phyloP scores from a whole-genome alignment of 768 basidiomycete genomes.

The Leucosporidium scottii region DNA sequence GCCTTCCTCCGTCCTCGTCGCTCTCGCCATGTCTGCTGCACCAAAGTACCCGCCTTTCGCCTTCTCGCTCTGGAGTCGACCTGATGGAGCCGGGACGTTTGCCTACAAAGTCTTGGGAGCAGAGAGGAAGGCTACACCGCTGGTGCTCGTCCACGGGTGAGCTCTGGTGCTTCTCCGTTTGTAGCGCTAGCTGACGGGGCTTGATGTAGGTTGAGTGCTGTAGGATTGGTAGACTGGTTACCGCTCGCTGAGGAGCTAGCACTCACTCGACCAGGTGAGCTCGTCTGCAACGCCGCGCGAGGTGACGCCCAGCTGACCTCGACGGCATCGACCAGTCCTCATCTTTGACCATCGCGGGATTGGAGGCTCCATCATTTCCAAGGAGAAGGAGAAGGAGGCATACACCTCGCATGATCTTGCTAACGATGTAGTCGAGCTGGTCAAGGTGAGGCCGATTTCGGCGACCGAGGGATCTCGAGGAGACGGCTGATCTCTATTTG shows the following conservation, averaged over 20 bases:
- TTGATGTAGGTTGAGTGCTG: constrained; percentile 12
- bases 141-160: constrained; percentile 29
- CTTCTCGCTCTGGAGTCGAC: constrained; percentile 10
- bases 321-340: constrained; percentile 7
- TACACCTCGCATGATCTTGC: constrained; percentile 10
- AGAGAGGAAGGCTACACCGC: constrained; percentile 3
- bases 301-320: neutral
- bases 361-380: constrained; percentile 9
- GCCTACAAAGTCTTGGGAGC: constrained; percentile 26
- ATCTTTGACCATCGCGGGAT: constrained; percentile 30
- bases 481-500: neutral
- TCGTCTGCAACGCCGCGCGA: too few species aligned
- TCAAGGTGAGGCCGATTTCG: constrained; percentile 5
- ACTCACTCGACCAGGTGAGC: constrained; percentile 5
- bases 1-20: neutral
- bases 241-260: constrained; percentile 16
- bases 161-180: neutral
- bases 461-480: neutral
- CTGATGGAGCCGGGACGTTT: constrained; percentile 10
- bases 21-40: neutral
- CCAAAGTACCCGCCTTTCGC: constrained; percentile 2
- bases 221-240: constrained; percentile 26
- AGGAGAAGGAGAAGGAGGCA: neutral
- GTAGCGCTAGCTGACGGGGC: neutral
- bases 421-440: constrained; percentile 6